Conservation (phyloP, 148 eudicot genomes). For the Fallopia convolvulus region DNA sequence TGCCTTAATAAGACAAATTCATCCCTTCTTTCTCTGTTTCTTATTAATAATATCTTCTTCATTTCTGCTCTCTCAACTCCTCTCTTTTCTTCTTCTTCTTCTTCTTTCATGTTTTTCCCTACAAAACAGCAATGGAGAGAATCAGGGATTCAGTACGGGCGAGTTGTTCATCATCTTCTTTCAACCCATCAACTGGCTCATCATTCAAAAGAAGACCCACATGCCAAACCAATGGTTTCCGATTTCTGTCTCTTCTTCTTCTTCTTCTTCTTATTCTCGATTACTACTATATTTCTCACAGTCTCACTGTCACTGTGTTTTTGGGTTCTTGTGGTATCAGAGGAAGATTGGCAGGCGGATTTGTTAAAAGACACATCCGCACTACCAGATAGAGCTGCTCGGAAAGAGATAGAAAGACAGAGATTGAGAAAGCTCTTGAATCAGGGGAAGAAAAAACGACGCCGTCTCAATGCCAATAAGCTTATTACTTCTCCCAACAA, state of each 20-base stretch:
- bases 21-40: conserved; percentile 4
- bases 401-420: conserved; percentile 2
- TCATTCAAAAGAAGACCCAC: background rate
- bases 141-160: background rate
- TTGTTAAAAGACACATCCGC: background rate
- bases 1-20: conserved; percentile 7
- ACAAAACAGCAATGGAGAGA: background rate
- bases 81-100: background rate
- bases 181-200: background rate
- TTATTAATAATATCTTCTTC: background rate
- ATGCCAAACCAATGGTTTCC: conserved; percentile 6
- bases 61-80: background rate
- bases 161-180: conserved; percentile 10
- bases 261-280: too few relatives aligned
- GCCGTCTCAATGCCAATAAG: background rate
- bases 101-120: background rate
- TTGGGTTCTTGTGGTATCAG: background rate
- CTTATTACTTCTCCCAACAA: background rate
- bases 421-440: conserved; percentile 9
- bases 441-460: conserved; percentile 8
- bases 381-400: conserved; percentile 1
- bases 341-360: conserved; percentile 1
- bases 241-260: background rate
- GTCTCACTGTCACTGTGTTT: background rate
- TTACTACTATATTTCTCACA: too few relatives aligned